Evolutionary conservation across 2,329 filamentous ascomycete genomes (phyloP).

Genomic region (Microdochium nivale): DNA sequence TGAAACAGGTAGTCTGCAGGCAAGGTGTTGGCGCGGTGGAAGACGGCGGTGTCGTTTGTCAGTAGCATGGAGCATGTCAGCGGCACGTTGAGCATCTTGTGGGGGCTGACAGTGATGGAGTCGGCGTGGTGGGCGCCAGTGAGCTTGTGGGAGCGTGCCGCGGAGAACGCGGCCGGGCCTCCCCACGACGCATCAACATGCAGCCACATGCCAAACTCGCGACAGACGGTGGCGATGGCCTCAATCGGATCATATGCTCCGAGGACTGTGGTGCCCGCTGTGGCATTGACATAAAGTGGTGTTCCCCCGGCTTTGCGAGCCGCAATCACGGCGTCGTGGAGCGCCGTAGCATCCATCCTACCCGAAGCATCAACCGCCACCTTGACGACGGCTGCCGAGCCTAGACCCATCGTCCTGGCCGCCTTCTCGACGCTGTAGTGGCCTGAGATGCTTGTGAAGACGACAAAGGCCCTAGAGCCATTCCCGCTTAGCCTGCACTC

Average conservation of each 20-base stretch:
- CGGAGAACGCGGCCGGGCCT: slow-evolving; percentile 70
- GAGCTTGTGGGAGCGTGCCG: slow-evolving; percentile 55
- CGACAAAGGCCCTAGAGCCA: slow-evolving; percentile 54
- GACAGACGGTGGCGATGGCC: slow-evolving; percentile 62
- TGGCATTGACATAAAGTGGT: slow-evolving; percentile 92
- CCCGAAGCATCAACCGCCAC: slow-evolving; percentile 67
- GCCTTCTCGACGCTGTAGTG: slow-evolving; percentile 96
- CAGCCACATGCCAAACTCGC: slow-evolving; percentile 70
- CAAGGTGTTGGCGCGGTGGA: slow-evolving; percentile 78
- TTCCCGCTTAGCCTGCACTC: slow-evolving; percentile 68
- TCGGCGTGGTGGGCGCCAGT: slow-evolving; percentile 66
- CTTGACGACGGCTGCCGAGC: slow-evolving; percentile 60
- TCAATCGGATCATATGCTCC: slow-evolving; percentile 80
- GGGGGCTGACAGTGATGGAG: slow-evolving; percentile 80
- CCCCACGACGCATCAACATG: slow-evolving; percentile 94
- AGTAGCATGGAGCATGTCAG: slow-evolving; percentile 87
- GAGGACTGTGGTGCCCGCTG: slow-evolving; percentile 87
- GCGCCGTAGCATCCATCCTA: slow-evolving; percentile 57
- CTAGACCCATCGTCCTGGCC: slow-evolving; percentile 82
- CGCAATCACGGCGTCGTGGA: slow-evolving; percentile 53
- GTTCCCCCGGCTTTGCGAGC: slow-evolving; percentile 60
- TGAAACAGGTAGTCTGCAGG: slow-evolving; percentile 84
- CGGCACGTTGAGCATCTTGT: slow-evolving; percentile 94
- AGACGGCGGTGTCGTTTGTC: slow-evolving; percentile 63
- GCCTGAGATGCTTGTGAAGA: slow-evolving; percentile 84